Conservation (phyloP, 129 eudicot species). For the Tagetes erecta region DNA sequence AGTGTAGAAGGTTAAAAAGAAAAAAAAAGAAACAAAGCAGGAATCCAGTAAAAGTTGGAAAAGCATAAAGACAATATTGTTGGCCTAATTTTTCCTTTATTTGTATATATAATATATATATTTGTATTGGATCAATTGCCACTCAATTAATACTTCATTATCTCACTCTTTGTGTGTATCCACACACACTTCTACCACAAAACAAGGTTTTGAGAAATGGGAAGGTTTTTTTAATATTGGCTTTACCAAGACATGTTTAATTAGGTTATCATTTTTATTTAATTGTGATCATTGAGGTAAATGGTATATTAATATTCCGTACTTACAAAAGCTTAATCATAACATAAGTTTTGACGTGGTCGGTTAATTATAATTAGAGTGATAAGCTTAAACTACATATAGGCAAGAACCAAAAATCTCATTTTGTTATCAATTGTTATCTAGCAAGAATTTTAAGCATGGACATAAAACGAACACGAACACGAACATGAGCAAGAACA, state of each 20-base stretch:
- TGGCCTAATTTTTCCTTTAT: constrained; percentile 38
- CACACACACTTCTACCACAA: constrained; percentile 28
- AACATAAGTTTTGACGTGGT: no score
- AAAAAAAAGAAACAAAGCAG: constrained; percentile 49
- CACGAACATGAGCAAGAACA: background rate
- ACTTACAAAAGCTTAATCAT: background rate
- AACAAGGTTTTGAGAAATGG: constrained; percentile 43
- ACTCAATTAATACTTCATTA: constrained; percentile 16
- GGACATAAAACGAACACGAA: background rate
- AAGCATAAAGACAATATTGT: constrained; percentile 36
- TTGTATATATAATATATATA: background rate
- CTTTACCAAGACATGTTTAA: constrained; percentile 17
- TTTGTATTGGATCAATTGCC: constrained; percentile 26
- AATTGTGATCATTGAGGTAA: background rate
- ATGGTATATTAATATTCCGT: background rate
- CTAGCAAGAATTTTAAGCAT: no score
- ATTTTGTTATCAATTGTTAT: no score
- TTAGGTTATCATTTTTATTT: background rate
- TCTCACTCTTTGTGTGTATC: constrained; percentile 17
- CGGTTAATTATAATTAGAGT: no score
- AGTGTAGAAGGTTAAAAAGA: constrained; percentile 28
- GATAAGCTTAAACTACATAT: no score
- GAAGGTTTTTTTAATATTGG: constrained; percentile 18
- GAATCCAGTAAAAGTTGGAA: constrained; percentile 62
- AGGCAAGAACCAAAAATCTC: no score